Percentiles rank a stretch among this genome's conserved stretches.
These are phyloP conservation scores for Euphorbia tirucalli DNA, from an alignment of 345 rosid species.

Conservation along the genomic window DNA sequence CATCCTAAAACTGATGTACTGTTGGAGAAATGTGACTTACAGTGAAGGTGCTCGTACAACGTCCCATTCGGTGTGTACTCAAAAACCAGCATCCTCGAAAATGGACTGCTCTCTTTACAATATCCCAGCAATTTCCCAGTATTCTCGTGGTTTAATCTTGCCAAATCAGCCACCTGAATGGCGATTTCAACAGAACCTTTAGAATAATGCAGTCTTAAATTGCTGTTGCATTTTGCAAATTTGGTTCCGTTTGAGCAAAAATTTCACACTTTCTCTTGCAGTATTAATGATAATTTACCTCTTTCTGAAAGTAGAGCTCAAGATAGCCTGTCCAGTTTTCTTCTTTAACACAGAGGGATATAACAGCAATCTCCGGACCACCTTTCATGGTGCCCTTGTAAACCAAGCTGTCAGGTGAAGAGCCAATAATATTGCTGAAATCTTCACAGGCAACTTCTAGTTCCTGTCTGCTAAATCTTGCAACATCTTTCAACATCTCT, in stretches of 20 bases:
- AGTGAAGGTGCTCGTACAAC: constrained; percentile 88
- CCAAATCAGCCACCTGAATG: constrained; percentile 92
- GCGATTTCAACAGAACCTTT: constrained; percentile 18
- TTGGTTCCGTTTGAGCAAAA: not conserved
- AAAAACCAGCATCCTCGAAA: constrained; percentile 89
- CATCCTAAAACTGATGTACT: not conserved
- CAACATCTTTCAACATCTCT: constrained; percentile 74
- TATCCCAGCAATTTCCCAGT: constrained; percentile 82
- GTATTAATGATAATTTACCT: constrained; percentile 46
- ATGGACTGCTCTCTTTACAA: constrained; percentile 77
- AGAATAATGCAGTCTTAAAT: constrained; percentile 9
- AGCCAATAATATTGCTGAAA: constrained; percentile 95
- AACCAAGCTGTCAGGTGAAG: constrained; percentile 86
- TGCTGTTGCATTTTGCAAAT: constrained; percentile 3
- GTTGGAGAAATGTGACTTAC: constrained; percentile 46
- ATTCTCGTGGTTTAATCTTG: constrained; percentile 80
- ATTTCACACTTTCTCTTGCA: not conserved
- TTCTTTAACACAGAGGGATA: constrained; percentile 81
- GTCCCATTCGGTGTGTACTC: constrained; percentile 97
- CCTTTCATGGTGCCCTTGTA: constrained; percentile 89
- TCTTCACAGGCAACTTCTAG: constrained; percentile 99
- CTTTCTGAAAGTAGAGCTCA: constrained; percentile 90
- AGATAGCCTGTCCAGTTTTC: constrained; percentile 93
- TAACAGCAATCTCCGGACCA: constrained; percentile 95
- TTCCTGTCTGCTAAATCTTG: constrained; percentile 83